Base-by-base conservation (phyloP, 257 asterid species). In the Scutellaria minor region DNA sequence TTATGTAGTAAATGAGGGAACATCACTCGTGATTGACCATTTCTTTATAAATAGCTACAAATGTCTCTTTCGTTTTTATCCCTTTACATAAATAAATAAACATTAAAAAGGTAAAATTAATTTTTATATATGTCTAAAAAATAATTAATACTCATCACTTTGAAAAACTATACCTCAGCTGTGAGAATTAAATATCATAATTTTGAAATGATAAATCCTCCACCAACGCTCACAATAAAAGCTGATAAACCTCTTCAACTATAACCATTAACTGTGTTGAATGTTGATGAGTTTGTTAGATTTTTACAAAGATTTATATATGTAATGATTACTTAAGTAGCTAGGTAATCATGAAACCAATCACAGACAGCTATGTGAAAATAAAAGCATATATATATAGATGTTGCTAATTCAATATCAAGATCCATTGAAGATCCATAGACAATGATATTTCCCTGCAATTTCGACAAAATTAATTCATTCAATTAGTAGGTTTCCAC, bases 391-490 rank as follows among this genome's bases (percentile, higher is more conserved):
- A 35, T 2, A 2, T 44, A 51, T 2, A 2, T 44, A 51, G 40
- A 59, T 68, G 61, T 61, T 52, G 15, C 35, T 40, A 9, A 77
- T 72, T 59, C 64, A 82, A 63, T 53, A 74, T 67, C 75, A 72
- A 81, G 78, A 78, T 82, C 84, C 72, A 52, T 64, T 51, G 68
- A 50, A 75, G 73, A 84, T 82, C 81, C 53, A 65, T 31, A 74
- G 89, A 76, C 51, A 77, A 71, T 50, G 86, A 84, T 76, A 82
- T 76, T 65, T 78, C 84, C 78, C 77, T 11, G 50, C 77, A 73
- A 18, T 70, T 69, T 69, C 37, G 20, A 53, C 45, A 14, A 61
- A 31, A 31, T 31, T 31, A 62, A 27, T 39, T 68, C 24, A 56
- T 65, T 63, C 65, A 64, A 57, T 65, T 37, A 51, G 78, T 73